These are phyloP conservation scores for Penicillium herquei DNA, from an alignment of 495 filamentous ascomycete species.

Conservation along the genomic window DNA sequence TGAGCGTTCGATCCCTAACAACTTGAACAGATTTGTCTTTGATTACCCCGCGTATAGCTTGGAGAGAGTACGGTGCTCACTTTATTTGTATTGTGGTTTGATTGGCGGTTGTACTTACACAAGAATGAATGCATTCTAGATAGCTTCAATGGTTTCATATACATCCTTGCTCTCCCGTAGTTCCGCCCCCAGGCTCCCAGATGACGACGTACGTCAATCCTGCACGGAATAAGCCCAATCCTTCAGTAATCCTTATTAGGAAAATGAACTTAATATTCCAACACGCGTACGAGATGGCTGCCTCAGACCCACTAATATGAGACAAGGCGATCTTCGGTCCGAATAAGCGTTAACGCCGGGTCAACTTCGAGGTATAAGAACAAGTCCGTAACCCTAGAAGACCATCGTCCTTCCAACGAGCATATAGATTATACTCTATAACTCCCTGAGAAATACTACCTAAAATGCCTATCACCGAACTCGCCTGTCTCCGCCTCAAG, in stretches of 20 bases:
- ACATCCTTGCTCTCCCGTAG: too few relatives aligned
- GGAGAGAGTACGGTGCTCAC: neutral
- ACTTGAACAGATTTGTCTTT: too few relatives aligned
- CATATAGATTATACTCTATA: too few relatives aligned
- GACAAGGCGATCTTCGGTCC: too few relatives aligned
- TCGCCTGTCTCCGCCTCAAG: slow-evolving; percentile 46
- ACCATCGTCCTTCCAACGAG: too few relatives aligned
- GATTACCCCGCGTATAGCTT: neutral
- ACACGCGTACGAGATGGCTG: too few relatives aligned
- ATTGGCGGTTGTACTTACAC: neutral
- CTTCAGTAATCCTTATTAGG: neutral
- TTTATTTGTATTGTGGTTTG: neutral
- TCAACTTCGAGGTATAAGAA: too few relatives aligned
- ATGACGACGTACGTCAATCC: neutral
- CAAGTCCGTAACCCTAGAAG: too few relatives aligned
- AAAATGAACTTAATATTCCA: neutral
- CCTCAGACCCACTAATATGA: too few relatives aligned
- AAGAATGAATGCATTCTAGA: neutral
- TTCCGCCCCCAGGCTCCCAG: neutral
- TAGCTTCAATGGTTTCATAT: too few relatives aligned
- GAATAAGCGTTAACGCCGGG: too few relatives aligned
- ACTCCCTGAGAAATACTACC: neutral
- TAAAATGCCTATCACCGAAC: slow-evolving; percentile 41
- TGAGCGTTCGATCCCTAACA: neutral
- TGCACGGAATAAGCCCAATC: neutral